These are phyloP conservation scores for Blepharisma stoltei DNA, from an alignment of 73 alveolate species.

Conservation along the genomic window DNA sequence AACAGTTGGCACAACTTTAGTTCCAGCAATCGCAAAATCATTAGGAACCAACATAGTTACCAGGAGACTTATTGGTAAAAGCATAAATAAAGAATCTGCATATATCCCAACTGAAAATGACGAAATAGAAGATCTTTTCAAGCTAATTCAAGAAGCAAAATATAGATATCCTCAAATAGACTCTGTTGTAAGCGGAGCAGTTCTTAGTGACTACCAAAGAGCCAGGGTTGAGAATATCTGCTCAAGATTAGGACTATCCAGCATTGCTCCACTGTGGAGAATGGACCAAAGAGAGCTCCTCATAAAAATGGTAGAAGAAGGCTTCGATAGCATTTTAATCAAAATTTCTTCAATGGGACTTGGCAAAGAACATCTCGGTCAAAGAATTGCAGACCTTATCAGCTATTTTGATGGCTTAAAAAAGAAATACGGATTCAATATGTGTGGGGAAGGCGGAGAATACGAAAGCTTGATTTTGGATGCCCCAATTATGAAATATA, in stretches of 20 bases:
- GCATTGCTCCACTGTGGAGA: constrained; percentile 91
- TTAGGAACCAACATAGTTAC: constrained; percentile 73
- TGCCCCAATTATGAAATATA: constrained; percentile 81
- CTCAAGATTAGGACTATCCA: constrained; percentile 76
- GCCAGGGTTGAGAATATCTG: constrained; percentile 92
- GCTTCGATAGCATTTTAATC: constrained; percentile 83
- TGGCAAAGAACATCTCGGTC: constrained; percentile 57
- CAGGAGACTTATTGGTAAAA: constrained; percentile 54
- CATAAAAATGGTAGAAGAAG: constrained; percentile 82
- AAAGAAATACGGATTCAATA: constrained; percentile 83
- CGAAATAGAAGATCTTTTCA: constrained; percentile 96
- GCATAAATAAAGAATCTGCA: constrained; percentile 28
- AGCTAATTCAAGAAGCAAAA: constrained; percentile 76
- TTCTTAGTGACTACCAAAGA: constrained; percentile 88
- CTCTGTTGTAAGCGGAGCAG: constrained; percentile 95
- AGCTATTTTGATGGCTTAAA: constrained; percentile 45
- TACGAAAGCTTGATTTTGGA: constrained; percentile 91
- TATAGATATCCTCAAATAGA: constrained; percentile 68
- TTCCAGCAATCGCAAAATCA: constrained; percentile 87
- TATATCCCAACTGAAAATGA: constrained; percentile 52
- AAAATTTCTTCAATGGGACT: constrained; percentile 93
- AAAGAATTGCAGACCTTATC: constrained; percentile 48
- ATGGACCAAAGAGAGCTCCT: constrained; percentile 83
- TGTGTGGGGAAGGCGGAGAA: constrained; percentile 99
- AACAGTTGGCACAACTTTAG: constrained; percentile 88